Evolutionary conservation across 306 rosid species (phyloP).

Genomic region (Cucurbita moschata): DNA sequence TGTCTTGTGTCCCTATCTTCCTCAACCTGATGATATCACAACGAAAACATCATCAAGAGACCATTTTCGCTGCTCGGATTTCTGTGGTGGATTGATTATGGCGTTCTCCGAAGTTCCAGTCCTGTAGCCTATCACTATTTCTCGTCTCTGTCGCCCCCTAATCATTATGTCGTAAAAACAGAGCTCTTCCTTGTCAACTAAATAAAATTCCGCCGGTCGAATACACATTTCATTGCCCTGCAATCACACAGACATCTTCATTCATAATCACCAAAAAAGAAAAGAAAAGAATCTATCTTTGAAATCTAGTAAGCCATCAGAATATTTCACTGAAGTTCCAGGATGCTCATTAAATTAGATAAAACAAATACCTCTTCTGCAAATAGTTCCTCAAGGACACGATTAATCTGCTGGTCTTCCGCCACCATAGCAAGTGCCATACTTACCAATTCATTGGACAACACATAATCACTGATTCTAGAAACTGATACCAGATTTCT

Average conservation of each 20-base stretch:
- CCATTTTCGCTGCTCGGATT: constrained; percentile 60
- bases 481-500: constrained; percentile 97
- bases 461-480: constrained; percentile 88
- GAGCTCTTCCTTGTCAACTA: constrained; percentile 82
- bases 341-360: not conserved
- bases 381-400: constrained; percentile 95
- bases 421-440: constrained; percentile 99
- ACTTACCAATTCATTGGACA: constrained; percentile 89
- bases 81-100: constrained; percentile 60
- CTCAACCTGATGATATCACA: constrained; percentile 44
- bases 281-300: not conserved
- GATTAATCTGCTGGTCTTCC: constrained; percentile 95
- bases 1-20: not conserved
- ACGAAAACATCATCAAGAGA: constrained; percentile 79
- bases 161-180: constrained; percentile 76
- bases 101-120: constrained; percentile 55
- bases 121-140: constrained; percentile 80
- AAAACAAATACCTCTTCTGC: constrained; percentile 55
- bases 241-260: constrained; percentile 4
- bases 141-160: constrained; percentile 70
- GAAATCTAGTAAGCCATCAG: not conserved
- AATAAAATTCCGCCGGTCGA: constrained; percentile 82
- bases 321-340: not conserved
- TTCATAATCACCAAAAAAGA: not conserved
- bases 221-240: constrained; percentile 95